Base-by-base conservation (phyloP, 169 alveolate species). In the Cryptosporidium parvum region DNA sequence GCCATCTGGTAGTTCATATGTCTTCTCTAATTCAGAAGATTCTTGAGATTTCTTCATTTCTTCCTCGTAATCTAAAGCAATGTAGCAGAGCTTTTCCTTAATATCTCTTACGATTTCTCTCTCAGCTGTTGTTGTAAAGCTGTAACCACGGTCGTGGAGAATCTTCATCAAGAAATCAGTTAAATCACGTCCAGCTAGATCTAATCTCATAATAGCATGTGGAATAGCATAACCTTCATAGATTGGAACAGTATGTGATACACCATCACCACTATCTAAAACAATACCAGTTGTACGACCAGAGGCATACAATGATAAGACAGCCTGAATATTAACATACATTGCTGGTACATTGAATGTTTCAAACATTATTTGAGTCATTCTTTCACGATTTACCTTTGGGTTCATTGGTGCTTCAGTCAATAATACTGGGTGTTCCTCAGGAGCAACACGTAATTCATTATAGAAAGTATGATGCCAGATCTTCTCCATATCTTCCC, bases 211-310 rank as follows among this genome's bases (percentile, higher is more conserved):
- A 85, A 98, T 97, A 10, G 99, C 99, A 75, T 96, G 97, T 33
- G 99, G 99, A 61, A 99, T 96, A 44, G 99, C 98, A 92, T 97
- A 98, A 37, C 99, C 99, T 91, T 98, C 99, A 92, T 97, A 98
- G 75, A 98, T 98, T n/a, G 99, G 99, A 56, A 98, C 99, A 42
- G 99, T 97, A 94, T 97, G 99, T 18, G 99, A 94, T 16, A 98
- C 99, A 69, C 99, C 99, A 84, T 99, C 99, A 26, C 99, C 99
- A 42, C 99, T 95, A 93, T 99, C 99, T 70, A 99, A 93, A 52
- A 98, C 99, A 58, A 98, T 96, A 92, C 99, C 99, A 67, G 99
- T 98, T 70, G 99, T 98, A 92, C 99, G 96, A 69, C 99, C 99
- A 29, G 99, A 97, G n/a, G 99, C 98, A 92, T 98, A 98, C 86